Conservation (phyloP, 305 asterid species). For the Fraxinus paxiana region DNA sequence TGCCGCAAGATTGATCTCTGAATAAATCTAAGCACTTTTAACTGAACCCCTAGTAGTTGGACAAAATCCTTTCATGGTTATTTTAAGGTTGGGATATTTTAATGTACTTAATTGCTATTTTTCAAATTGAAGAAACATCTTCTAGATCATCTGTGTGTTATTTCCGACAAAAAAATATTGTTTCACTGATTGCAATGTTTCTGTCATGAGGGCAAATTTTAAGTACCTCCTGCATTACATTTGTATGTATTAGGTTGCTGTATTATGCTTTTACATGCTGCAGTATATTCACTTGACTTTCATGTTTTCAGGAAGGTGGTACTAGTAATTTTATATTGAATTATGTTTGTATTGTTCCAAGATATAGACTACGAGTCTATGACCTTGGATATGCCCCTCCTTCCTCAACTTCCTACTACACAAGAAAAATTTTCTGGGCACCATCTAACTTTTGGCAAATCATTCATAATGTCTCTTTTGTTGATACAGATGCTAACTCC, state of each 20-base stretch:
- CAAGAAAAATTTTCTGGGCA: background rate
- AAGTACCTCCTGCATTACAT: background rate
- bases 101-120: background rate
- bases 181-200: background rate
- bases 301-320: background rate
- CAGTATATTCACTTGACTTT: background rate
- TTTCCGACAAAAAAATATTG: background rate
- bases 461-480: background rate
- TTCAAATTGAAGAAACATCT: background rate
- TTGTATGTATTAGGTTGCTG: background rate
- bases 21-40: background rate
- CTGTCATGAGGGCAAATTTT: background rate
- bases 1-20: background rate
- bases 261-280: background rate
- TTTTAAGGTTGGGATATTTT: background rate
- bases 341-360: background rate
- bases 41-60: background rate
- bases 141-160: background rate
- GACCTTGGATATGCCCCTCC: background rate
- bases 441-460: background rate
- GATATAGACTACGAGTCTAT: background rate
- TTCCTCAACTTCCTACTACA: background rate
- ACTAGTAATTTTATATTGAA: background rate
- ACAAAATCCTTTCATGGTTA: background rate
- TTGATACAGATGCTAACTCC: slow-evolving; percentile 60